Evolutionary conservation across 805 yeast genomes (phyloP), one percentile per base, ranked within the genome.

Genomic region (Zygoascus biomembranicola): DNA sequence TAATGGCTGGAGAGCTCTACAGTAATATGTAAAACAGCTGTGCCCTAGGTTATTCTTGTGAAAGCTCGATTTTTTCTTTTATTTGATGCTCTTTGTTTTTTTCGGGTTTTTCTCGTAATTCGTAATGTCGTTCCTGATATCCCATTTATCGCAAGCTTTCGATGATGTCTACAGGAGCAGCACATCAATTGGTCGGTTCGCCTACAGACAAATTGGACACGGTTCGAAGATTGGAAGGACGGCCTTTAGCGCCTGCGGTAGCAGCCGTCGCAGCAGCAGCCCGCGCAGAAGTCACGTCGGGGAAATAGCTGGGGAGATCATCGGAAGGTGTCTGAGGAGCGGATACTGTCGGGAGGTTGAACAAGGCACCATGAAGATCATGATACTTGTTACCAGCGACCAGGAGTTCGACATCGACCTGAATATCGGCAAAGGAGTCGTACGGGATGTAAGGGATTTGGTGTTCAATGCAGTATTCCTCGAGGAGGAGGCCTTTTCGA

Each of bases 371-470:
- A 16, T 43, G 46, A 18, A 42, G 50, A 45, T 57, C 58, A 31
- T 57, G 61, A 45, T 56, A 56, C 47, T 47, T 52, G 48, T 58
- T 59, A n/a, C 58, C 61, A 3, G 39, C 18, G 32, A 68, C 63
- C 43, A 68, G 57, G 32, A 55, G 60, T 55, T 61, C 59, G 41
- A 68, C 57, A 47, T 70, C 76, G 39, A 62, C 63, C 57, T 68
- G 61, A 50, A 73, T 70, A 49, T 73, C 75, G 55, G 65, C 66
- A 64, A 73, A 73, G 18, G 72, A 63, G 57, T 69, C 70, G 58
- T 69, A 73, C 13, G 75, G 72, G 49, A 73, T 69, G 61, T 71
- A 72, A 9, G 73, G 73, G 51, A 73, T 68, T 55, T 61, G 61
- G 61, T 73, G 67, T 58, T 69, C 68, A 46, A 65, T 54, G 60